phyloP scores from a whole-genome alignment of 345 rosid genomes.

The Euphorbia pulcherrima region DNA sequence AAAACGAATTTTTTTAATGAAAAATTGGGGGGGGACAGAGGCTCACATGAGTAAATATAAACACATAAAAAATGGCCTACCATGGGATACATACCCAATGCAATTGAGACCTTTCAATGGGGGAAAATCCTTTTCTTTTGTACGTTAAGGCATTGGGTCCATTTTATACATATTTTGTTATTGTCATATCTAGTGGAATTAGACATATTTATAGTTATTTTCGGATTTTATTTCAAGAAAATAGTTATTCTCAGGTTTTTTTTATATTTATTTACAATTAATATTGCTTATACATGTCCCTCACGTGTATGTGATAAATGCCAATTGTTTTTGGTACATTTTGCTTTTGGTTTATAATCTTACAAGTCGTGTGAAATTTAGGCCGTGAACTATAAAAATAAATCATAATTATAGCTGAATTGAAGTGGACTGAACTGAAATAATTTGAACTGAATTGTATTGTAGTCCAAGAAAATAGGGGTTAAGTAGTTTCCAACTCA shows the following conservation, averaged over 20 bases:
- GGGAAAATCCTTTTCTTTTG: neutral
- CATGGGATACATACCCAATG: neutral
- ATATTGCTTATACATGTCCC: slow-evolving; percentile 18
- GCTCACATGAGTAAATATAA: slow-evolving; percentile 4
- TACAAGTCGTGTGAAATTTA: too few species aligned
- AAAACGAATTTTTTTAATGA: neutral
- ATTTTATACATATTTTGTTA: too few species aligned
- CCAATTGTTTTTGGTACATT: neutral
- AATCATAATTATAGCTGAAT: too few species aligned
- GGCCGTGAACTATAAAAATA: too few species aligned
- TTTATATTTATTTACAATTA: neutral
- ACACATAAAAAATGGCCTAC: neutral
- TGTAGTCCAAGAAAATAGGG: too few species aligned
- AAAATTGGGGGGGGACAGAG: neutral
- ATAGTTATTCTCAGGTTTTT: too few species aligned
- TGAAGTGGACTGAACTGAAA: too few species aligned
- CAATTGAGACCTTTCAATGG: slow-evolving; percentile 8
- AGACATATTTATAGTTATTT: too few species aligned
- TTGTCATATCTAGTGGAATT: neutral
- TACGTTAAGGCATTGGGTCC: slow-evolving; percentile 2
- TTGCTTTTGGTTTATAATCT: too few species aligned
- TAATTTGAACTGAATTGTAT: too few species aligned
- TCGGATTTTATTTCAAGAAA: too few species aligned
- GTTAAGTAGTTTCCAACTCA: too few species aligned
- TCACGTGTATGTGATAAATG: slow-evolving; percentile 43